Conservation (phyloP, 1,284 basidiomycete species). For the Rhodofomes roseus region DNA sequence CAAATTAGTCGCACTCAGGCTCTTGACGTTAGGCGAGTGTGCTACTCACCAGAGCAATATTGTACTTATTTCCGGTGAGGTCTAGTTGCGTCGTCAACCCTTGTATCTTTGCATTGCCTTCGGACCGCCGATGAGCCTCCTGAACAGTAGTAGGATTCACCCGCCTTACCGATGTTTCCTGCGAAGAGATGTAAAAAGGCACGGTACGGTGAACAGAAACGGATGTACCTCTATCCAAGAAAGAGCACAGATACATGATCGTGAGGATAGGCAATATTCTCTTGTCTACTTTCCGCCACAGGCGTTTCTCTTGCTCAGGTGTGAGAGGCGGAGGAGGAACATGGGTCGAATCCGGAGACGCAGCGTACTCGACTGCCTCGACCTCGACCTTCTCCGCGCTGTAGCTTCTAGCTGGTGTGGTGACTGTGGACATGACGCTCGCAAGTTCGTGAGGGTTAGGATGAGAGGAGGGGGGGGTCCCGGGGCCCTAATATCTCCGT, state of each 20-base stretch:
- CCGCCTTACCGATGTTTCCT: constrained; percentile 3
- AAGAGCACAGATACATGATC: constrained; percentile 9
- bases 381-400: too few species aligned
- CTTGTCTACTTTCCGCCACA: constrained; percentile 64
- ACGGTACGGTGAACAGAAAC: neutral
- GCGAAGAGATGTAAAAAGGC: neutral
- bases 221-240: constrained; percentile 6
- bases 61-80: constrained; percentile 56
- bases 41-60: constrained; percentile 54
- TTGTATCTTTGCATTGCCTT: constrained; percentile 26
- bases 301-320: constrained; percentile 46
- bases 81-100: constrained; percentile 51
- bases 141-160: too few species aligned
- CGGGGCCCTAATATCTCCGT: too few species aligned
- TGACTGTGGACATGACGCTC: too few species aligned
- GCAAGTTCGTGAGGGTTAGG: too few species aligned
- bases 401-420: too few species aligned
- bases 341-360: too few species aligned
- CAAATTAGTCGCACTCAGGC: too few species aligned
- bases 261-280: constrained; percentile 55
- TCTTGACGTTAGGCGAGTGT: neutral
- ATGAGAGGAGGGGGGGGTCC: too few species aligned
- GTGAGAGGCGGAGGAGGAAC: constrained; percentile 32
- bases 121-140: too few species aligned
- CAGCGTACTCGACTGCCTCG: too few species aligned